Base-by-base conservation (phyloP, 1,284 basidiomycete genomes). In the Apiotrichum siamense region DNA sequence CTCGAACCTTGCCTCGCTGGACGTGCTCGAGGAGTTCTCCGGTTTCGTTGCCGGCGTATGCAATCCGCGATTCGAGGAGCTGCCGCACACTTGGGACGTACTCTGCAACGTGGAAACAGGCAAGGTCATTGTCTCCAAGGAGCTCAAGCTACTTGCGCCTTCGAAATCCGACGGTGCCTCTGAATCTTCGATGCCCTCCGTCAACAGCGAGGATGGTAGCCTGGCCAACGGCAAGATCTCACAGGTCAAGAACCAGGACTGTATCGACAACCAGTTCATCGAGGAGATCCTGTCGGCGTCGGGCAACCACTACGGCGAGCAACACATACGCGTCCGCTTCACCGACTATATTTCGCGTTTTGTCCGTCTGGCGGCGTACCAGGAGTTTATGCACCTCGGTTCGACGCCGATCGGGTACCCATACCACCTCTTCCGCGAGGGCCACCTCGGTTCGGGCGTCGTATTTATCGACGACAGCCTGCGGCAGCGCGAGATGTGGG, bases 31-130 rank as follows among this genome's bases (percentile, higher is more conserved):
- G 72, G 82, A 83, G 38, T 83, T 88, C 43, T 83, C 87, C 5
- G 91, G 88, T 12, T 98, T 86, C 69, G 91, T 98, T 50, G 93
- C 92, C 6, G 93, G 93, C 3, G 92, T 97, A 2, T 94, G 89
- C 4, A 97, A 98, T 66, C 93, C 93, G 1, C 89, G 94, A 27
- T 97, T 97, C 69, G 89, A 93, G 64, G 80, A 86, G 9, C 81
- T 86, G 0, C 83, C 83, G 1, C 79, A 81, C 17, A 73, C 73
- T 25, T 98, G 94, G 94, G 93, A 98, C 70, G 77, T 98, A 2
- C 77, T 97, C 33, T 87, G 90, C 70, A 90, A 97, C 66, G 83
- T 96, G 53, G 85, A 89, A 48, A 84, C 83, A 0, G 88, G 88
- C 5, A 83, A 83, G 45, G 86, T 97, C 55, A 85, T 84, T 3